Base-by-base conservation (phyloP, 495 filamentous ascomycete species). In the Podospora tetraspora region DNA sequence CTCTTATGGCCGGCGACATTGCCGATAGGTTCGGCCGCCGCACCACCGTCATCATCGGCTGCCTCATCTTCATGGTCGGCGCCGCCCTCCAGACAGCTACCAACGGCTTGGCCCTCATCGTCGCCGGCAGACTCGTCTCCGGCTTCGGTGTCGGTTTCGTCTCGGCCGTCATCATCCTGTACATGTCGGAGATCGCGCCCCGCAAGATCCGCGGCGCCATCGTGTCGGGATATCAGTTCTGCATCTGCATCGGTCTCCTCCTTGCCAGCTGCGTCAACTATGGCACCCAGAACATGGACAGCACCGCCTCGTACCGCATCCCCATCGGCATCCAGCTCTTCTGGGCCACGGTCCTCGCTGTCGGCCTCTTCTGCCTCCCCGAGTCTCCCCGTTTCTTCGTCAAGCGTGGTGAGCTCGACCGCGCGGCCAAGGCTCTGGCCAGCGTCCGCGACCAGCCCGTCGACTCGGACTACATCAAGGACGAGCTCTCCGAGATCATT, bases 301-400 rank as follows among this genome's bases (percentile, higher is more conserved):
- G 91, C 76, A 86, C 84, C 60, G 85, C 86, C 68, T 87, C 86
- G 10, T 92, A 91, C 83, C 86, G 89, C 12, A 91, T 92, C 66
- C 90, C 90, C 29, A 90, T 91, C 66, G 87, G 76, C 11, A 71
- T 92, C 11, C 90, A 92, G 80, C 84, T 90, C 71, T 71, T 85
- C 27, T 92, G 89, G 89, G 89, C 89, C 27, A 24, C 89, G 11
- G 86, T 92, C 68, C 83, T 91, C 32, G 86, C 74, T 32, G 75
- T 68, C 63, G 91, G 86, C 52, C 79, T 90, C 56, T 75, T 86
- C 70, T 69, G 89, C 61, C 85, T 90, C 0, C 88, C 92, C 22
- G 92, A 95, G 69, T 92, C 92, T 0, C 92, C 92, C 4, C 88
- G 92, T 34, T 94, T 84, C 84, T 84, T 87, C 71, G 90, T 95